phyloP scores from a whole-genome alignment of 257 asterid genomes.

The Scutellaria baicalensis region DNA sequence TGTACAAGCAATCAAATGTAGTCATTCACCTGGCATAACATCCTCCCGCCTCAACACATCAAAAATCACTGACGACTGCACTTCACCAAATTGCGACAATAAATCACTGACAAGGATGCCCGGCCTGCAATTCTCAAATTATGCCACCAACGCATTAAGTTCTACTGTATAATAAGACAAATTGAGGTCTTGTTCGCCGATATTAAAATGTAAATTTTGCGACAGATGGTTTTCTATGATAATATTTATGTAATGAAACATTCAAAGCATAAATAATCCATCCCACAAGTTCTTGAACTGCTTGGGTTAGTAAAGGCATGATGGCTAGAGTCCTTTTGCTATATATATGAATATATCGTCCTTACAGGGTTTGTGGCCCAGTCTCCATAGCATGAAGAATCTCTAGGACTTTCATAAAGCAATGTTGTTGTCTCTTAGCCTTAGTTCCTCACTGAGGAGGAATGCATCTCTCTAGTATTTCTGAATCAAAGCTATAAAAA shows the following conservation, averaged over 20 bases:
- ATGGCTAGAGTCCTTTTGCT: background rate
- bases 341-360: background rate
- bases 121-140: constrained; percentile 56
- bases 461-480: background rate
- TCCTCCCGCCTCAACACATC: constrained; percentile 50
- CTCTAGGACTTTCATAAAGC: background rate
- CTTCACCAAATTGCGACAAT: constrained; percentile 54
- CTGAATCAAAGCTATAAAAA: background rate
- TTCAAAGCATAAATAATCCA: background rate
- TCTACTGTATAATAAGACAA: background rate
- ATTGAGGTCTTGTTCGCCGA: background rate
- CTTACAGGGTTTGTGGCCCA: background rate
- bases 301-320: background rate
- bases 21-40: constrained; percentile 45
- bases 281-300: background rate
- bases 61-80: constrained; percentile 32
- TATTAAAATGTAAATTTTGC: background rate
- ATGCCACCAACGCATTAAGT: background rate
- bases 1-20: background rate
- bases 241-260: background rate
- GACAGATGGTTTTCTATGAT: background rate
- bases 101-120: constrained; percentile 78
- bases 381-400: background rate
- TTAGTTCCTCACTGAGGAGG: background rate
- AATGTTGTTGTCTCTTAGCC: background rate